A percentile compares a stretch with the other conserved stretches of the same genome.
phyloP scores from a whole-genome alignment of 2,329 filamentous ascomycete genomes.

The Pseudogymnoascus sp. region DNA sequence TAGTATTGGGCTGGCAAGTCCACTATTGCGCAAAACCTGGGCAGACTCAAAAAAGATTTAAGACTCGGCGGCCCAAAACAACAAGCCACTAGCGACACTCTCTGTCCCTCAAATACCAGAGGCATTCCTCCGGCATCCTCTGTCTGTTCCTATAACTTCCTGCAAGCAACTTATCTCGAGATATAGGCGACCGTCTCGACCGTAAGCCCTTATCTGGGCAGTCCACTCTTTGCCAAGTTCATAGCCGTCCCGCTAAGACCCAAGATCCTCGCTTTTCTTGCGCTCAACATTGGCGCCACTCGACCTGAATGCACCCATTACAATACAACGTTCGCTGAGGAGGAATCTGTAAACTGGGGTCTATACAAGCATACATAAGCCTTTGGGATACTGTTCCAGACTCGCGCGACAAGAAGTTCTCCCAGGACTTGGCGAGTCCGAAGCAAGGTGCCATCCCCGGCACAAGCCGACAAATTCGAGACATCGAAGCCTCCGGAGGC shows the following conservation, averaged over 20 bases:
- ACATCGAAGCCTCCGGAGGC: background rate
- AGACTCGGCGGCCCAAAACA: background rate
- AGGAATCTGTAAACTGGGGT: background rate
- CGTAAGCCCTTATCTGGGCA: background rate
- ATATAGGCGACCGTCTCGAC: background rate
- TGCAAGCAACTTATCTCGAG: background rate
- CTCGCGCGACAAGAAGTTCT: background rate
- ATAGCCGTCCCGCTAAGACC: background rate
- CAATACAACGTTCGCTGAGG: background rate
- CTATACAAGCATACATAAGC: constrained; percentile 4
- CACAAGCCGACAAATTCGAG: constrained; percentile 3
- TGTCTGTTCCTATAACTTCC: background rate
- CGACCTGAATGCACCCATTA: constrained; percentile 4
- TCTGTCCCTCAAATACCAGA: constrained; percentile 4
- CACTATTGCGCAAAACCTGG: background rate
- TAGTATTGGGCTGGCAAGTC: background rate
- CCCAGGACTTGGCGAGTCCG: background rate
- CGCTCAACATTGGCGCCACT: constrained; percentile 3
- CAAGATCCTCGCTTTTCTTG: constrained; percentile 1
- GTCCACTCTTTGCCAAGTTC: constrained; percentile 8
- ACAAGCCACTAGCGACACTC: background rate
- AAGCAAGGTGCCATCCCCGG: background rate
- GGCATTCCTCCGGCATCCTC: background rate
- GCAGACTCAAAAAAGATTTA: constrained; percentile 4
- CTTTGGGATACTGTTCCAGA: background rate